Evolutionary conservation across 768 basidiomycete genomes (phyloP), one percentile per base, ranked within the genome.

Genomic region (Mycena haematopus): DNA sequence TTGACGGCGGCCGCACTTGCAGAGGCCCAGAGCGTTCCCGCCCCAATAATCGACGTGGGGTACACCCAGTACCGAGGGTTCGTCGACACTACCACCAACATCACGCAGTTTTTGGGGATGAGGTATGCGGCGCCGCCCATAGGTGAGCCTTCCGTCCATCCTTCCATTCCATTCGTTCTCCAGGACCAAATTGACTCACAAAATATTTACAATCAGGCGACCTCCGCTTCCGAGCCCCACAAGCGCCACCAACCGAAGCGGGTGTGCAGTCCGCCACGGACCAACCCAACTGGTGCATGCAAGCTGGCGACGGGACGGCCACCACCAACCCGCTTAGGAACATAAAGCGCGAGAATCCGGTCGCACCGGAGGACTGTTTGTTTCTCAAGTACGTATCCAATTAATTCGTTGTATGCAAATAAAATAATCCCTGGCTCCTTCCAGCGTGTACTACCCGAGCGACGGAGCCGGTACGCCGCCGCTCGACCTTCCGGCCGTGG

Each of bases 61-160:
- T 75, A 74, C 58, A 70, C 74, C 0, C 54, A 52, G 42, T 77
- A 75, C 49, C 62, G 71, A 60, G 76, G 76, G 3, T 46, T 68
- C 1, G 61, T 66, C 8, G 67, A 71, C 57, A 27, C 58, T 6
- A 60, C 60, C 0, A 65, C 66, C 24, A 58, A 62, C 24, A 67
- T 70, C 27, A 69, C 71, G 1, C 56, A 46, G 14, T 76, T 72
- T 56, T 14, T 53, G 35, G 52, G 36, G 8, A 73, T 76, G 52
- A 72, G 79, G 21, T 80, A 77, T 59, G 79, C 79, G 31, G 72
- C 76, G 11, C 69, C 77, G 25, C 78, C 79, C 14, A 8, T 68
- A 22, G 77, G 76, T 73, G 49, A 49, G 53, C 35, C 29, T 31
- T 31, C 29, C 29, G 9, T 31, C 9, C 29, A 24, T 25, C 15